These are phyloP conservation scores for Lichtheimia ramosa DNA, from an alignment of 371 early-diverging fungal species.

Conservation along the genomic window DNA sequence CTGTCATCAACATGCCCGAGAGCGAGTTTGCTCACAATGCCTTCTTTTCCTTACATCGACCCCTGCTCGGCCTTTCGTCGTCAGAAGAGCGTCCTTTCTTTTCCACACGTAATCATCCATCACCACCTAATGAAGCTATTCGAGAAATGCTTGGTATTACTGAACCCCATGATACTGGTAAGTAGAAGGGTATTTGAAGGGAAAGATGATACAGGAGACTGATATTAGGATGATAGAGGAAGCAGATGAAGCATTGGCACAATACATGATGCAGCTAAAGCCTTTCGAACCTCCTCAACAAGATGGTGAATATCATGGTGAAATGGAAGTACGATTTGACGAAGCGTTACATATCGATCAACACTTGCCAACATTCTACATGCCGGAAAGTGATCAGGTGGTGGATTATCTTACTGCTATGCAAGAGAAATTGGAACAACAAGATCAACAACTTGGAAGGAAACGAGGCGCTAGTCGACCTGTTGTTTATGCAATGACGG, in stretches of 20 bases:
- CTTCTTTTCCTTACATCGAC: constrained; percentile 52
- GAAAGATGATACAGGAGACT: constrained; percentile 10
- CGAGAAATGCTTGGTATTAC: constrained; percentile 11
- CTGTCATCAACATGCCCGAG: constrained; percentile 53
- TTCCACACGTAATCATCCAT: constrained; percentile 9
- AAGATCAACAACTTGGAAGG: constrained; percentile 8
- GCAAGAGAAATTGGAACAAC: constrained; percentile 22
- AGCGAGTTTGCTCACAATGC: constrained; percentile 49
- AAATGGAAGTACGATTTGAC: not conserved
- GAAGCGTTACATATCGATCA: constrained; percentile 10
- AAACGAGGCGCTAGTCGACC: constrained; percentile 8
- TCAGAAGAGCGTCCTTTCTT: constrained; percentile 42
- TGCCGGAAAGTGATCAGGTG: constrained; percentile 44
- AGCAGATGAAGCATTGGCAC: constrained; percentile 32
- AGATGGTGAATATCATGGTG: not conserved
- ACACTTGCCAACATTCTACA: constrained; percentile 35
- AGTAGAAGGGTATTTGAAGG: constrained; percentile 4
- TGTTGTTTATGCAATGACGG: constrained; percentile 1
- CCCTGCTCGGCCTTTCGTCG: constrained; percentile 41
- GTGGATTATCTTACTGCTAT: constrained; percentile 38
- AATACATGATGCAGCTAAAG: constrained; percentile 30
- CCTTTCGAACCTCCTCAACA: constrained; percentile 35
- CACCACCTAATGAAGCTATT: constrained; percentile 3
- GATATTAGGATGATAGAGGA: not conserved
- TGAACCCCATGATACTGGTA: constrained; percentile 8